A percentile compares a stretch with the other conserved stretches of the same genome.
Conservation (phyloP, 2,329 filamentous ascomycete species). For the Monosporascus sp. region DNA sequence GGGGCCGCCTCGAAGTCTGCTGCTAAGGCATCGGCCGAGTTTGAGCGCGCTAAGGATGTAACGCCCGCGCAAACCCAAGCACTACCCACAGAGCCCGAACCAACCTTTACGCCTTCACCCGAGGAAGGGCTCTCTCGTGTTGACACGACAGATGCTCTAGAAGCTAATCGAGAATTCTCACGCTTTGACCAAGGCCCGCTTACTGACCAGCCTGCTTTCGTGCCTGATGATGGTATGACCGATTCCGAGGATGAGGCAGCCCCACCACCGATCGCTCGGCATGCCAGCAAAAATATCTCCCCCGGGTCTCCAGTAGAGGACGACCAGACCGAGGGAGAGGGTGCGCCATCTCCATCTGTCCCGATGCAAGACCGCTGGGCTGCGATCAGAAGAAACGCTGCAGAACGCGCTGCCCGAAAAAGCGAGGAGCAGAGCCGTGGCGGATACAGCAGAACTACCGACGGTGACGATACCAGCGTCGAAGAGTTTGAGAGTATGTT, state of each 20-base stretch:
- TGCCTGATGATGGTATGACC: slow-evolving; percentile 50
- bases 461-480: slow-evolving; percentile 80
- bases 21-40: slow-evolving; percentile 11
- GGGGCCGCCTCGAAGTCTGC: slow-evolving; percentile 18
- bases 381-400: slow-evolving; percentile 91
- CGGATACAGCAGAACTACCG: slow-evolving; percentile 51
- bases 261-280: slow-evolving; percentile 48
- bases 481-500: slow-evolving; percentile 52
- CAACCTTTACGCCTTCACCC: slow-evolving; percentile 39
- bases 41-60: slow-evolving; percentile 20
- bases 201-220: slow-evolving; percentile 78
- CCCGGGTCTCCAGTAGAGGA: slow-evolving; percentile 2
- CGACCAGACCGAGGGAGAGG: slow-evolving; percentile 23
- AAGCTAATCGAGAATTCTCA: slow-evolving; percentile 56
- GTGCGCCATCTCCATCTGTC: slow-evolving; percentile 25
- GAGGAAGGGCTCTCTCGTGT: slow-evolving; percentile 52
- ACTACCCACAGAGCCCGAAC: slow-evolving; percentile 22
- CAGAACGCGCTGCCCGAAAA: slow-evolving; percentile 65
- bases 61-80: slow-evolving; percentile 23
- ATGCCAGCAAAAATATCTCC: slow-evolving; percentile 14
- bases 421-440: slow-evolving; percentile 60
- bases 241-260: slow-evolving; percentile 44
- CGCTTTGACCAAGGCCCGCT: slow-evolving; percentile 87
- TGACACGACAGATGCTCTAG: slow-evolving; percentile 52
- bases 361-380: slow-evolving; percentile 79